These are phyloP conservation scores for Pseudocercospora fuligena DNA, from an alignment of 2,329 filamentous ascomycete genomes.

Conservation along the genomic window DNA sequence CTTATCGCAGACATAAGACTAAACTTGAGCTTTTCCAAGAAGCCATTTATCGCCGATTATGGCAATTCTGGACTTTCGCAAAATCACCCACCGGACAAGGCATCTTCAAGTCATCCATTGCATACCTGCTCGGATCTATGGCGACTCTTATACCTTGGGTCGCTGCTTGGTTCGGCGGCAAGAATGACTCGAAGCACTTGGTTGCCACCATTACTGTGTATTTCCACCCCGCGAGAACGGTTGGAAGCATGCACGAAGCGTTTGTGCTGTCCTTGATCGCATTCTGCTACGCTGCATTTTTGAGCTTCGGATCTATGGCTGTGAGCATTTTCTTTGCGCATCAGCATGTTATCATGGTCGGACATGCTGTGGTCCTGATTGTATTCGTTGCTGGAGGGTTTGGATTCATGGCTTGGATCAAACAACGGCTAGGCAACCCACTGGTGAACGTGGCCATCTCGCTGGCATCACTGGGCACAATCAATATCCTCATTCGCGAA, in stretches of 20 bases:
- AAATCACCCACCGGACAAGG: constrained; percentile 73
- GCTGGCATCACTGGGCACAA: constrained; percentile 83
- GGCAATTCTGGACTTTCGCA: constrained; percentile 24
- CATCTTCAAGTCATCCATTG: constrained; percentile 88
- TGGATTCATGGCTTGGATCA: constrained; percentile 70
- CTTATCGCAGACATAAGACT: constrained; percentile 15
- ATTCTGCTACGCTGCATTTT: constrained; percentile 75
- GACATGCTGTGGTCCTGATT: constrained; percentile 78
- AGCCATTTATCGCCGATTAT: constrained; percentile 13
- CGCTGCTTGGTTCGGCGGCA: constrained; percentile 70
- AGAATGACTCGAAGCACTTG: constrained; percentile 90
- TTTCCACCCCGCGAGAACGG: constrained; percentile 85
- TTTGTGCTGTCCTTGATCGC: constrained; percentile 76
- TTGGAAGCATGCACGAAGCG: constrained; percentile 89
- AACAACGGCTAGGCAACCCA: constrained; percentile 44
- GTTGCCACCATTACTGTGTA: constrained; percentile 94
- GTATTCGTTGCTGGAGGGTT: constrained; percentile 85
- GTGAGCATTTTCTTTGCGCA: constrained; percentile 78
- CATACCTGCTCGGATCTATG: constrained; percentile 83
- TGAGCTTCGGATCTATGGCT: constrained; percentile 87
- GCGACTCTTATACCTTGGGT: constrained; percentile 80
- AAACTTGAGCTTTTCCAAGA: constrained; percentile 16
- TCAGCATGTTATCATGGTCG: constrained; percentile 69
- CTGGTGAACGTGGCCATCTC: constrained; percentile 69
- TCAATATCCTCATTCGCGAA: constrained; percentile 89